Base-by-base conservation (phyloP, 441 rosid genomes). In the Sinapis alba region DNA sequence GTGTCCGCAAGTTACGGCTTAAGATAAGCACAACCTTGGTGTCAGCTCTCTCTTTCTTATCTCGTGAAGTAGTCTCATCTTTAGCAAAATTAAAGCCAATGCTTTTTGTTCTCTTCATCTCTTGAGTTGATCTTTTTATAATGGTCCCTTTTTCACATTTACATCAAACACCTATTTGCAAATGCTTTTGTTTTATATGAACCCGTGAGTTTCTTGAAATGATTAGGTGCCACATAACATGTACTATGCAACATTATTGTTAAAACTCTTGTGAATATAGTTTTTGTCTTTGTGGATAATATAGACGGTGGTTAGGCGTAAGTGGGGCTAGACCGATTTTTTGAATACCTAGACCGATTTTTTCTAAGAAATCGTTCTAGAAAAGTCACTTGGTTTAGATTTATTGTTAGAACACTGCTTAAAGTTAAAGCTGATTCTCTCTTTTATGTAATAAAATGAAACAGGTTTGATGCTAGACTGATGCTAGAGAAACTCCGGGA, bases 401-500 rank as follows among this genome's bases (percentile, higher is more conserved):
- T 16, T 1, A 16, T 47, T 47, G n/a, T 47, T 47, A 16, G 11
- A 47, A 50, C 56, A 50, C 23, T 50, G 56, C 56, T 16, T 50
- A 50, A 47, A 47, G 9, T 47, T 47, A 47, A 28, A 15, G 54
- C 62, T 59, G 45, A 45, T n/a, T 45, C 28, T n/a, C 23, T n/a
- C 1, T 34, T 24, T 36, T 7, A 7, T 66, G 27, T 34, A 1
- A 8, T 43, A 43, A 54, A 63, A 64, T 45, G 56, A 34, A 77
- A 41, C 74, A 96, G 97, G 70, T 96, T 96, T 71, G 83, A 90
- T 81, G 94, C 94, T 13, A 83, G 75, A 61, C 15, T 78, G 71
- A 89, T 92, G 97, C 78, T 93, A 74, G 90, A 92, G 74, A 88
- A 83, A 66, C 79, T 93, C 28, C 84, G 86, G 38, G 82, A 91